Evolutionary conservation across 75 land plant genomes (phyloP), one percentile per base, ranked within the genome.

Genomic region (Gnetum montanum): DNA sequence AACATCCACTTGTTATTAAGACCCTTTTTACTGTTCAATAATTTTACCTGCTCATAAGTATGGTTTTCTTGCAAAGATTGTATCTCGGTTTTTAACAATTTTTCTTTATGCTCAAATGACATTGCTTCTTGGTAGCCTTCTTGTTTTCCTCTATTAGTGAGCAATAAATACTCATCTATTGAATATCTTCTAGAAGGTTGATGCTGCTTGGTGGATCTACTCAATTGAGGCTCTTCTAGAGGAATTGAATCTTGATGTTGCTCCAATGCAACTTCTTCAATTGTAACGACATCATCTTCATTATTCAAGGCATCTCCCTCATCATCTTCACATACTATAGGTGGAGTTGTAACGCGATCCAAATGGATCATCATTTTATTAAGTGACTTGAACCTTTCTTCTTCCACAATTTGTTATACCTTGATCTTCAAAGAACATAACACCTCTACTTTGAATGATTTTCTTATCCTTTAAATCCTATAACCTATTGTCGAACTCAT

Each of bases 391-490:
- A 10, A 8, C 40, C 1, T 13, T 13, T 10, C 40, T 10, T 37
- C 8, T 37, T 37, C 13, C 13, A 10, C 40, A 37, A 10, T 37
- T 10, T 37, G 8, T 37, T 37, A 37, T 0, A 37, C 40, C 13
- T 37, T 37, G 8, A 10, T 37, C 38, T 36, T 37, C 61, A 31
- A 40, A 3, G 46, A 73, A 66, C 3, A 63, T 52, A 20, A 50
- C 70, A 62, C 67, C 76, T 33, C 31, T 30, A 22, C 70, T 72
- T 40, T 64, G 34, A 4, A 73, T 26, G 34, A 66, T 0, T 46
- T 57, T 73, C 56, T 56, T 66, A 15, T 26, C 22, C 4, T 41
- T 31, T 13, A 49, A 70, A 60, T 73, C 61, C 34, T 27, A 73
- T 8, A 66, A 62, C 10, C 27, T 61, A 22, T 73, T 61, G 8